Percentiles rank a stretch among this genome's conserved stretches.
These are phyloP conservation scores for Hamamelis virginiana DNA, from an alignment of 164 flowering plant genomes.

Conservation along the genomic window DNA sequence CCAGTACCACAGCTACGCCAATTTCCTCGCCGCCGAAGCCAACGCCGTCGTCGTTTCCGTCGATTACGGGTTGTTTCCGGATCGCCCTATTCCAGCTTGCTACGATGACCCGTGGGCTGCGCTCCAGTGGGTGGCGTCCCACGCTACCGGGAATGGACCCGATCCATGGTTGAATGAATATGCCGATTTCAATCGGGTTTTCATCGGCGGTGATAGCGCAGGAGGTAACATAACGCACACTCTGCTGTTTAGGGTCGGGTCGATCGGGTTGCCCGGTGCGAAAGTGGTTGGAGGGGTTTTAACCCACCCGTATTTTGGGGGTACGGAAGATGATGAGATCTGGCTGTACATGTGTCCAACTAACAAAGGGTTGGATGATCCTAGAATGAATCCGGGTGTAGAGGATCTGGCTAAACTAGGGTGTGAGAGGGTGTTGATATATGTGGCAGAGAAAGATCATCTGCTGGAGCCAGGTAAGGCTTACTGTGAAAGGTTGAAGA, in stretches of 20 bases:
- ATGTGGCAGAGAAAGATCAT: slow-evolving; percentile 33
- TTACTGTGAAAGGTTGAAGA: slow-evolving; percentile 23
- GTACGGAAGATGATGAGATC: slow-evolving; percentile 19
- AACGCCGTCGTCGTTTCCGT: slow-evolving; percentile 33
- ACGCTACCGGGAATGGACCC: slow-evolving; percentile 21
- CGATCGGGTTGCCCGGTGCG: slow-evolving; percentile 1
- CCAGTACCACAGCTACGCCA: slow-evolving; percentile 14
- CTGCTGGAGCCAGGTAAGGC: slow-evolving; percentile 12
- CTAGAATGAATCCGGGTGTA: slow-evolving; percentile 31
- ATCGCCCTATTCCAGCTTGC: slow-evolving; percentile 31
- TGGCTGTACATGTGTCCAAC: slow-evolving; percentile 30
- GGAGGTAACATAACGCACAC: slow-evolving; percentile 36
- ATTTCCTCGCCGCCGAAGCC: slow-evolving; percentile 23
- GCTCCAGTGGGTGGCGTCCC: slow-evolving; percentile 32
- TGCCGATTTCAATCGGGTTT: slow-evolving; percentile 26
- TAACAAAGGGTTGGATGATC: slow-evolving; percentile 25
- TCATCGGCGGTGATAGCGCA: slow-evolving; percentile 37
- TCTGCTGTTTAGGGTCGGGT: slow-evolving; percentile 22
- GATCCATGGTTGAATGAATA: slow-evolving; percentile 26
- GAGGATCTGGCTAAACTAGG: slow-evolving; percentile 26
- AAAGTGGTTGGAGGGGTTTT: slow-evolving; percentile 24
- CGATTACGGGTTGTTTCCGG: slow-evolving; percentile 41
- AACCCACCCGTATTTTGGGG: slow-evolving; percentile 38
- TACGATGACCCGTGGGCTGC: slow-evolving; percentile 39
- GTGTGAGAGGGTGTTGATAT: slow-evolving; percentile 29